These are phyloP conservation scores for Blastobotrys ciferrii DNA, from an alignment of 1,139 yeast species.

Conservation along the genomic window DNA sequence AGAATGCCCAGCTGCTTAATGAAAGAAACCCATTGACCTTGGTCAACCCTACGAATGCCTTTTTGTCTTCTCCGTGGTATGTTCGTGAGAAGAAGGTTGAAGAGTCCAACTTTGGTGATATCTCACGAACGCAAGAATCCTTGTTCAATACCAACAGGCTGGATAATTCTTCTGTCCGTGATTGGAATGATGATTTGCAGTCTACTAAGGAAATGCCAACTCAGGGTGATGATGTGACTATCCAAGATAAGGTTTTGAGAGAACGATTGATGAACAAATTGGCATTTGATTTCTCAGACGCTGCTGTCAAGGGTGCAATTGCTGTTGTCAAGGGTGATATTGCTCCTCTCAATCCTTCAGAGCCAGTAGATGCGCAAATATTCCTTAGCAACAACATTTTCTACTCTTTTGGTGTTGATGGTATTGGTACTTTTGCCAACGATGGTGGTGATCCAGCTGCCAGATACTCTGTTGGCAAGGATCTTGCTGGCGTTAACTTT, in stretches of 20 bases:
- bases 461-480: conserved; percentile 75
- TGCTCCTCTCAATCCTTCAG: conserved; percentile 77
- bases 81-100: conserved; percentile 39
- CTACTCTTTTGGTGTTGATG: conserved; percentile 78
- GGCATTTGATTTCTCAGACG: conserved; percentile 72
- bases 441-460: conserved; percentile 88
- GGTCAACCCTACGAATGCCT: conserved; percentile 59
- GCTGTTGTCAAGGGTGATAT: conserved; percentile 72
- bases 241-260: conserved; percentile 69
- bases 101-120: conserved; percentile 48
- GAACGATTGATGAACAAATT: conserved; percentile 73
- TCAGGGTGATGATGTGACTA: conserved; percentile 28
- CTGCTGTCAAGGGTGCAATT: conserved; percentile 79
- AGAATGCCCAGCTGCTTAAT: conserved; percentile 45
- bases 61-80: conserved; percentile 76
- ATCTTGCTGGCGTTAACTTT: conserved; percentile 66
- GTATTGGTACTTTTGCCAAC: conserved; percentile 60
- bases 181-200: conserved; percentile 92
- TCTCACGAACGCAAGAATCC: conserved; percentile 56
- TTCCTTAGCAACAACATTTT: conserved; percentile 81
- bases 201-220: conserved; percentile 67
- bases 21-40: conserved; percentile 51
- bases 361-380: conserved; percentile 56
- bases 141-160: conserved; percentile 16
- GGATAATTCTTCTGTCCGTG: conserved; percentile 41